Conservation (phyloP, 768 basidiomycete genomes). For the Tephrocybe sp. region DNA sequence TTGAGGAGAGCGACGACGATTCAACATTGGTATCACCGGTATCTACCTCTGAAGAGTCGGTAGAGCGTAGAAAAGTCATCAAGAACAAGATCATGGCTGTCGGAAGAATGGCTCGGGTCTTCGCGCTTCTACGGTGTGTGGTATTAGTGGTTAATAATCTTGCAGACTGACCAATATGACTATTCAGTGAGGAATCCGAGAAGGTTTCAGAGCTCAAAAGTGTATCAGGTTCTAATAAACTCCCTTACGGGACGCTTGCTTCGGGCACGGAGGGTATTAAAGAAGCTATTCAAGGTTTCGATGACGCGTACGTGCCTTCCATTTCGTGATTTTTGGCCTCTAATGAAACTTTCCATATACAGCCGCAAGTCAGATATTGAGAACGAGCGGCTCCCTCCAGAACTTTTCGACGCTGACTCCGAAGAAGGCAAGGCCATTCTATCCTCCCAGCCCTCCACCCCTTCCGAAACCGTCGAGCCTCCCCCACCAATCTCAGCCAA, state of each 20-base stretch:
- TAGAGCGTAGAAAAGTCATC: conserved; percentile 86
- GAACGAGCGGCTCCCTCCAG: conserved; percentile 97
- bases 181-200: conserved; percentile 90
- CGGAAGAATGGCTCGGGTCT: conserved; percentile 93
- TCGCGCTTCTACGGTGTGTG: conserved; percentile 87
- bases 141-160: background rate
- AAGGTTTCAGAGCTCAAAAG: conserved; percentile 95
- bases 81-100: conserved; percentile 99
- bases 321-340: background rate
- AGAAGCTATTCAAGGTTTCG: conserved; percentile 90
- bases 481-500: conserved; percentile 43
- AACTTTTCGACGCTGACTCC: conserved; percentile 80
- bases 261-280: conserved; percentile 93
- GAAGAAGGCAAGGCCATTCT: conserved; percentile 69
- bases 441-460: conserved; percentile 49
- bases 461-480: conserved; percentile 41
- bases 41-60: conserved; percentile 43
- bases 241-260: conserved; percentile 83
- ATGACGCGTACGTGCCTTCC: conserved; percentile 80
- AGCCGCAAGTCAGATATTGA: conserved; percentile 98
- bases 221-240: conserved; percentile 70
- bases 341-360: conserved; percentile 7
- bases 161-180: background rate
- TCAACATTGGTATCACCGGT: conserved; percentile 36
- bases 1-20: conserved; percentile 79